Conservation (phyloP, 352 stramenopile species). For the Pythium sukuiense region DNA sequence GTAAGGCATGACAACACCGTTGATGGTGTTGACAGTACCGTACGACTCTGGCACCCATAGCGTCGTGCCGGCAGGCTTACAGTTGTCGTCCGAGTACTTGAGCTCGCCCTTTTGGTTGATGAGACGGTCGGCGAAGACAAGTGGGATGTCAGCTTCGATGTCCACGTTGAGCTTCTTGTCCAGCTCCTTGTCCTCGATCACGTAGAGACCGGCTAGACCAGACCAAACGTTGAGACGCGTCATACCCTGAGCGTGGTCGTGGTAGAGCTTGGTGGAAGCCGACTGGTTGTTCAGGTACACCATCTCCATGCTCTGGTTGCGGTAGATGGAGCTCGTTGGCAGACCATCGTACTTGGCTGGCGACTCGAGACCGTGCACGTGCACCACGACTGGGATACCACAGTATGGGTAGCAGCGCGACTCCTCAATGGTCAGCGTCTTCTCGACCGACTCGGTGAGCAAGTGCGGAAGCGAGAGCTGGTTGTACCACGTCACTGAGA, state of each 20-base stretch:
- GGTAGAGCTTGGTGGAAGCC: constrained; percentile 66
- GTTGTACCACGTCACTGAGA: constrained; percentile 46
- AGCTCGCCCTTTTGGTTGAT: constrained; percentile 52
- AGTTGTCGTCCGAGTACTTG: constrained; percentile 73
- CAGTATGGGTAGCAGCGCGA: constrained; percentile 70
- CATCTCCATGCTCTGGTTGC: constrained; percentile 57
- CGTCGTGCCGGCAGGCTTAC: constrained; percentile 37
- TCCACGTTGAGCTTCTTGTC: constrained; percentile 56
- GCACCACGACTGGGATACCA: constrained; percentile 53
- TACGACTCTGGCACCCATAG: constrained; percentile 66
- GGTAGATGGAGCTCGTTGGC: constrained; percentile 57
- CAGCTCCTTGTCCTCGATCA: constrained; percentile 48
- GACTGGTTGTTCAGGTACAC: constrained; percentile 74
- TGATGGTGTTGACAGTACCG: constrained; percentile 60
- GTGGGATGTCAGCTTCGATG: constrained; percentile 56
- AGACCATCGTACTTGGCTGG: constrained; percentile 63
- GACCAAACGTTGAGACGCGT: constrained; percentile 68
- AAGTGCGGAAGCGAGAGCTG: constrained; percentile 46
- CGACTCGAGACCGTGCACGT: constrained; percentile 70
- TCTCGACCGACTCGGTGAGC: constrained; percentile 50
- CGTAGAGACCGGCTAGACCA: constrained; percentile 58
- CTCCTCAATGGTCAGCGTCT: constrained; percentile 39
- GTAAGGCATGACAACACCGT: constrained; percentile 73
- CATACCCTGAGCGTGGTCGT: constrained; percentile 69
- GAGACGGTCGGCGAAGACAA: constrained; percentile 51